Evolutionary conservation across 2,329 filamentous ascomycete genomes (phyloP).

Genomic region (Aspergillus felis): DNA sequence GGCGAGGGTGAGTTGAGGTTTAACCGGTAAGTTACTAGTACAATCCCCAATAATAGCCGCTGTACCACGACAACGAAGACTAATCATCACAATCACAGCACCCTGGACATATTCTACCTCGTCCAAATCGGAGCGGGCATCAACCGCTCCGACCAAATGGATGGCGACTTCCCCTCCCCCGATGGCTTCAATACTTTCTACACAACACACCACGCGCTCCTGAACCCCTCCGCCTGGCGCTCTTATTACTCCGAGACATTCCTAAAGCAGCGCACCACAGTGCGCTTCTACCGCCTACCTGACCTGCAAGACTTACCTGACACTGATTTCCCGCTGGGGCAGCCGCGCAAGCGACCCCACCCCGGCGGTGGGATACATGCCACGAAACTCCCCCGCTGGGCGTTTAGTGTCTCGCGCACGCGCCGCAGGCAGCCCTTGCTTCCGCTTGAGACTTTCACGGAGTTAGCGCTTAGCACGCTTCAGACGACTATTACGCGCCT

Average conservation of each 20-base stretch:
- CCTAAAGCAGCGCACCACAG: slow-evolving; percentile 15
- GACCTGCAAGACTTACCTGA: slow-evolving; percentile 20
- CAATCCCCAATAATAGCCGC: not conserved
- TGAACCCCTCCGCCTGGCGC: slow-evolving; percentile 11
- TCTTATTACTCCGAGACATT: slow-evolving; percentile 12
- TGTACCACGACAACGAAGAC: not conserved
- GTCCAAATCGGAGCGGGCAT: slow-evolving; percentile 17
- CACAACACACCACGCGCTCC: slow-evolving; percentile 10
- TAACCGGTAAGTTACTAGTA: slow-evolving; percentile 14
- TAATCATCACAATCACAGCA: slow-evolving; percentile 10
- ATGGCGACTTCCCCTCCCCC: slow-evolving; percentile 10
- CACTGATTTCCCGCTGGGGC: slow-evolving; percentile 12
- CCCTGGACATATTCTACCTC: slow-evolving; percentile 21
- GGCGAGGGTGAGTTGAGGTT: slow-evolving; percentile 18
- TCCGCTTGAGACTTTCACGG: slow-evolving; percentile 9
- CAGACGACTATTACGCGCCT: slow-evolving; percentile 15
- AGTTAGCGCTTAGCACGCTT: slow-evolving; percentile 17
- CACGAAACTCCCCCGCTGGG: slow-evolving; percentile 20
- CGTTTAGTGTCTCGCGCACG: slow-evolving; percentile 11
- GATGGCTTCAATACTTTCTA: slow-evolving; percentile 17
- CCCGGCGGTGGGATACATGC: slow-evolving; percentile 1
- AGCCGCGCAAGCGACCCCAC: slow-evolving; percentile 6
- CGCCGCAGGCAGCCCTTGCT: slow-evolving; percentile 11
- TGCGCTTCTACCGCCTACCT: slow-evolving; percentile 18
- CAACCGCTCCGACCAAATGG: slow-evolving; percentile 14